Conservation (phyloP, 148 eudicot genomes). For the Drosera capensis region DNA sequence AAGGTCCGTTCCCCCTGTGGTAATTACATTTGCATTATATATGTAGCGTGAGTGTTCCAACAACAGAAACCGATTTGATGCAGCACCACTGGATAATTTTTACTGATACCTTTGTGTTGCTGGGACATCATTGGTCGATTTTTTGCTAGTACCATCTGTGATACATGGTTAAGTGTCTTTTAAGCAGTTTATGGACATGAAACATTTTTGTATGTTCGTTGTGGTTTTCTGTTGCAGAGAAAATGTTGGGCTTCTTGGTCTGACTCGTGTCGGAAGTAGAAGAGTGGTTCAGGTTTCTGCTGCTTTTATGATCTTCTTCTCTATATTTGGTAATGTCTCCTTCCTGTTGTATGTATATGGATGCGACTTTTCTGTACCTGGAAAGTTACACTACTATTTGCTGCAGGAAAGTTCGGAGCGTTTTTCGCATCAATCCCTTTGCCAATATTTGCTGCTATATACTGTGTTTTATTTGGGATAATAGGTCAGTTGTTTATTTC, state of each 20-base stretch:
- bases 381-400: background rate
- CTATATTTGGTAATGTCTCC: conserved; percentile 59
- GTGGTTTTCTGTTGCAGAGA: conserved; percentile 35
- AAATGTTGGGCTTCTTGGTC: conserved; percentile 89
- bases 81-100: too few species aligned
- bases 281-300: conserved; percentile 92
- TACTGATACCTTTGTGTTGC: too few species aligned
- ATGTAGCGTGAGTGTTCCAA: too few species aligned
- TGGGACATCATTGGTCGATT: too few species aligned
- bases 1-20: too few species aligned
- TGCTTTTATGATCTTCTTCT: conserved; percentile 86
- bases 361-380: background rate
- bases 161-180: too few species aligned
- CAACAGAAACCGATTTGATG: too few species aligned
- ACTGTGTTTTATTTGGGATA: conserved; percentile 75
- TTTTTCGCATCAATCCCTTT: conserved; percentile 83
- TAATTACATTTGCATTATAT: too few species aligned
- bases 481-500: conserved; percentile 43
- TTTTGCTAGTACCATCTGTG: too few species aligned
- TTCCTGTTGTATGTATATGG: background rate
- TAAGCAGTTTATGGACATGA: too few species aligned
- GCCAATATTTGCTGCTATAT: conserved; percentile 86
- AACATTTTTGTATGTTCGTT: conserved; percentile 33
- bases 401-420: conserved; percentile 92
- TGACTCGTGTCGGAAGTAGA: conserved; percentile 88